Evolutionary conservation across 441 rosid species (phyloP), one percentile per base, ranked within the genome.

Genomic region (Euphorbia celastroides): DNA sequence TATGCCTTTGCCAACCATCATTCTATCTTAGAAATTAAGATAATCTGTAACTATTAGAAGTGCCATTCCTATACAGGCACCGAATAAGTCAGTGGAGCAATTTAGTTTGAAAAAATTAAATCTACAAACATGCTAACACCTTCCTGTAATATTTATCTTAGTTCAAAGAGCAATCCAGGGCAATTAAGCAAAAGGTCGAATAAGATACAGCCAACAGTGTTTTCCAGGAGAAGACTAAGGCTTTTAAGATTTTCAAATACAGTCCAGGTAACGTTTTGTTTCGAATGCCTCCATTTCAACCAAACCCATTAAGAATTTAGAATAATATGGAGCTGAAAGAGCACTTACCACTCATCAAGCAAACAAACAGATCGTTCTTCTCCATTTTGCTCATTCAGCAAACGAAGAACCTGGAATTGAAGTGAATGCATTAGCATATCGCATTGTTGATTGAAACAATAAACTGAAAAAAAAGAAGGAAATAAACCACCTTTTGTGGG

Each of bases 371-470:
- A 79, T 32, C 81, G 76, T 75, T 92, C 97, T 79, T 82, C 92
- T 79, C 96, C 99, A 72, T 81, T 85, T 79, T 78, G 82, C 82
- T 95, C 99, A 69, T 88, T 85, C 80, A 95, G 81, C 72, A 95
- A 70, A 72, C 95, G 95, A 81, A 95, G 95, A 78, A 84, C 98
- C 99, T 95, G 86, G 68, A 79, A 64, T 70, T 50, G 27, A 79
- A 64, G 55, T 48, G 14, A 65, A 41, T 31, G 27, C 28, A 73
- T 79, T 56, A 83, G 64, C 62, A 66, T 31, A 22, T 66, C 41
- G 68, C 34, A 60, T 57, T 70, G 62, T 65, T 54, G 23, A 59
- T 16, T 46, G 67, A 77, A 74, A 25, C 52, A 75, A 36, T 66
- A 8, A 65, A 38, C 26, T 51, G 14, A 41, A 28, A 54, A 42